phyloP scores from a whole-genome alignment of 1,284 basidiomycete genomes.

The Takashimella koratensis region DNA sequence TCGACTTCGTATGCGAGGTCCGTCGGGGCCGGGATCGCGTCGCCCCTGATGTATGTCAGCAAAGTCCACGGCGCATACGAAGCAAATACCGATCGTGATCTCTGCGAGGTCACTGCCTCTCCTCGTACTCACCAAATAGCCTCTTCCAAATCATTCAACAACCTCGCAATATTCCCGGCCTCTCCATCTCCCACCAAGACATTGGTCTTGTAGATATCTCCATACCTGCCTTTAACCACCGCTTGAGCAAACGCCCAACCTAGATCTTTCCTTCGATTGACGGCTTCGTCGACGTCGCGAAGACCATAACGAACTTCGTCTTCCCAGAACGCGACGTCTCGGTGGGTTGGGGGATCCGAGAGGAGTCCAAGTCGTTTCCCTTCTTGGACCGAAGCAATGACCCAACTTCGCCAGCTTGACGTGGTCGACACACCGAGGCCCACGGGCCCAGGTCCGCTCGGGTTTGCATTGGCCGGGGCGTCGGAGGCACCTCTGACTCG shows the following conservation, averaged over 20 bases:
- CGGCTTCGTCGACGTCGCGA: constrained; percentile 40
- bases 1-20: constrained; percentile 41
- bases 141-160: constrained; percentile 45
- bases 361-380: constrained; percentile 31
- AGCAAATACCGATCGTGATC: neutral
- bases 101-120: too few relatives aligned
- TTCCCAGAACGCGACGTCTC: constrained; percentile 36
- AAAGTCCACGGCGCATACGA: neutral
- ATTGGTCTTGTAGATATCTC: constrained; percentile 26
- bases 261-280: constrained; percentile 40
- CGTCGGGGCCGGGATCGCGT: constrained; percentile 38
- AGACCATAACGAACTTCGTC: constrained; percentile 35
- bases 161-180: constrained; percentile 31
- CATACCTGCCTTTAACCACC: constrained; percentile 31
- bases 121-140: constrained; percentile 33
- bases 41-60: constrained; percentile 30
- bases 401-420: constrained; percentile 28
- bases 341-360: constrained; percentile 12
- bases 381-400: constrained; percentile 38
- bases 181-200: constrained; percentile 22
- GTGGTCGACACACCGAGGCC: neutral
- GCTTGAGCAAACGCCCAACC: constrained; percentile 36
- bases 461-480: neutral
- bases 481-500: neutral
- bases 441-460: too few relatives aligned